Conservation (phyloP, 768 basidiomycete genomes). For the Astraeus odoratus region DNA sequence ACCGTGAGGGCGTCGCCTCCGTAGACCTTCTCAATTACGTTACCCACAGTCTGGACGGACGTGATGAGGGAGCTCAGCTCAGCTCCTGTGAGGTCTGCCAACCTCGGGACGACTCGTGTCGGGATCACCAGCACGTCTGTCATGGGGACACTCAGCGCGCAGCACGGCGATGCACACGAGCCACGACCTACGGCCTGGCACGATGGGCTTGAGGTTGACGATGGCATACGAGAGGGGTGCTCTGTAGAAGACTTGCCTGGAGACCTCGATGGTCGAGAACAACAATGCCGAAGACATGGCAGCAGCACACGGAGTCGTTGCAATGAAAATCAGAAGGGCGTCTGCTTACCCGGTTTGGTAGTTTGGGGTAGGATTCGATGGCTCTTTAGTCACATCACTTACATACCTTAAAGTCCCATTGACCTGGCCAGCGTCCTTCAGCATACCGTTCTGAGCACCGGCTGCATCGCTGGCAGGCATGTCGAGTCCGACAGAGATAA, state of each 20-base stretch:
- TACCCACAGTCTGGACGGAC: constrained; percentile 73
- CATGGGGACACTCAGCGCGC: background rate
- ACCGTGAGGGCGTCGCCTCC: constrained; percentile 79
- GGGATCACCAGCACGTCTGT: constrained; percentile 61
- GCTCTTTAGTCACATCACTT: background rate
- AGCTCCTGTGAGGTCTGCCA: constrained; percentile 47
- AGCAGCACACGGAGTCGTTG: background rate
- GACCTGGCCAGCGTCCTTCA: no score
- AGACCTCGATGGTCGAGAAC: constrained; percentile 78
- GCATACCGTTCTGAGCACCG: background rate
- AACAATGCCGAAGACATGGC: constrained; percentile 32
- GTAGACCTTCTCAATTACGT: constrained; percentile 75
- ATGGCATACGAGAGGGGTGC: constrained; percentile 71
- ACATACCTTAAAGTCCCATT: background rate
- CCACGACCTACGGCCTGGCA: constrained; percentile 77
- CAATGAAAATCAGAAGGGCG: no score
- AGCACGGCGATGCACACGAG: background rate
- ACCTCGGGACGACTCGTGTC: constrained; percentile 46
- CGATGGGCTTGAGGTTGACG: constrained; percentile 91
- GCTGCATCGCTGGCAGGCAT: constrained; percentile 22
- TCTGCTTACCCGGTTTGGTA: no score
- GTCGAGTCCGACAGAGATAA: constrained; percentile 65
- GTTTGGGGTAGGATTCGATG: no score
- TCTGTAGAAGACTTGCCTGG: constrained; percentile 68
- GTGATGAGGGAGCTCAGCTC: constrained; percentile 80